These are phyloP conservation scores for Berkeleyomyces basicola DNA, from an alignment of 2,329 filamentous ascomycete species.

Conservation along the genomic window DNA sequence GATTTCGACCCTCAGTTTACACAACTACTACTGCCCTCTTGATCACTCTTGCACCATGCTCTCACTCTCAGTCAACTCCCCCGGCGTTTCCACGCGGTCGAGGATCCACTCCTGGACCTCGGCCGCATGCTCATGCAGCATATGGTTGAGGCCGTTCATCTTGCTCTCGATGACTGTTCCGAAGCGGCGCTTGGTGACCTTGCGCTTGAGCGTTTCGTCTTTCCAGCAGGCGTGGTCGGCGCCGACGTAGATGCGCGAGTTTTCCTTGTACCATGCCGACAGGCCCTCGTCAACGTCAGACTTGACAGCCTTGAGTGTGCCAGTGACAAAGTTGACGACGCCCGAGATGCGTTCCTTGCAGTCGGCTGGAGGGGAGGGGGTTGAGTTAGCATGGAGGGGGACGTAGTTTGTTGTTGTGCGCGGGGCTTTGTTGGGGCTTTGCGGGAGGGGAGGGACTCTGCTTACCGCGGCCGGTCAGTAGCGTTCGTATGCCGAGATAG, in stretches of 20 bases:
- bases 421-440: too few relatives aligned
- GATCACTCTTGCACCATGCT: constrained; percentile 17
- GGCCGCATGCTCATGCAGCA: constrained; percentile 38
- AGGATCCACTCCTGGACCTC: constrained; percentile 38
- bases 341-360: constrained; percentile 53
- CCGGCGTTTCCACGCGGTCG: constrained; percentile 23
- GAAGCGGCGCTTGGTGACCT: constrained; percentile 43
- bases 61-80: constrained; percentile 35
- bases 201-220: constrained; percentile 41
- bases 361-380: constrained; percentile 22
- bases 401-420: constrained; percentile 8
- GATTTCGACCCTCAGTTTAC: neutral
- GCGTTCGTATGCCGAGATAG: constrained; percentile 65
- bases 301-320: constrained; percentile 59
- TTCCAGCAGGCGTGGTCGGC: constrained; percentile 60
- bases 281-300: constrained; percentile 60
- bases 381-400: constrained; percentile 14
- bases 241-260: constrained; percentile 66
- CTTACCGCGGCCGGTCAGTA: constrained; percentile 60
- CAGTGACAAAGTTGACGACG: constrained; percentile 67
- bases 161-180: constrained; percentile 39
- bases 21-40: neutral
- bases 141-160: constrained; percentile 31
- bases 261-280: constrained; percentile 66
- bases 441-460: neutral